Conservation (phyloP, 257 asterid genomes). For the Penstemon davidsonii region DNA sequence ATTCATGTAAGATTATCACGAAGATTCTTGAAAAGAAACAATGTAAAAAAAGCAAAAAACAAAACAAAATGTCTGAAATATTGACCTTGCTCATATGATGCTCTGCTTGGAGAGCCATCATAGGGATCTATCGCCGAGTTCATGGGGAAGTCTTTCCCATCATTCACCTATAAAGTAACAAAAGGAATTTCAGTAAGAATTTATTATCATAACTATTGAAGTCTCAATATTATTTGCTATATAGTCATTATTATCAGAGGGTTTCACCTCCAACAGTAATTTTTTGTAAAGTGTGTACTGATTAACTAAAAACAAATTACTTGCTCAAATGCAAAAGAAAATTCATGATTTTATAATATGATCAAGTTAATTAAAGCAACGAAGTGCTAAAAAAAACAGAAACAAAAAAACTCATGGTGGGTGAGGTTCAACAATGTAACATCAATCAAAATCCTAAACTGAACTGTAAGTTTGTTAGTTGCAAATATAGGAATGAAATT, state of each 20-base stretch:
- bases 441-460: not conserved
- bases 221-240: slow-evolving; percentile 3
- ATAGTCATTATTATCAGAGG: slow-evolving; percentile 1
- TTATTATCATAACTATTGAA: not conserved
- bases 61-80: slow-evolving; percentile 12
- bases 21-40: slow-evolving; percentile 13
- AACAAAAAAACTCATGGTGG: not conserved
- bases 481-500: no score
- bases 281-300: slow-evolving; percentile 21
- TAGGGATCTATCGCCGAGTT: slow-evolving; percentile 34
- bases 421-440: slow-evolving; percentile 6
- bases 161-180: slow-evolving; percentile 42
- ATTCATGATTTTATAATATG: no score
- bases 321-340: not conserved
- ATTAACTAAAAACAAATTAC: not conserved
- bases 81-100: slow-evolving; percentile 44
- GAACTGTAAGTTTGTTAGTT: no score
- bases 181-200: slow-evolving; percentile 16
- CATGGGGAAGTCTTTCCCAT: slow-evolving; percentile 35
- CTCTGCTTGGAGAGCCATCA: slow-evolving; percentile 33
- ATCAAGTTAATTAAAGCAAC: not conserved
- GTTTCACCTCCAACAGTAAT: slow-evolving; percentile 5
- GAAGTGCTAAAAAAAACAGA: not conserved
- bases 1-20: slow-evolving; percentile 18
- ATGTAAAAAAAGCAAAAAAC: slow-evolving; percentile 10